Evolutionary conservation across 164 flowering plant species (phyloP).

Genomic region (Tetrastigma voinierianum): DNA sequence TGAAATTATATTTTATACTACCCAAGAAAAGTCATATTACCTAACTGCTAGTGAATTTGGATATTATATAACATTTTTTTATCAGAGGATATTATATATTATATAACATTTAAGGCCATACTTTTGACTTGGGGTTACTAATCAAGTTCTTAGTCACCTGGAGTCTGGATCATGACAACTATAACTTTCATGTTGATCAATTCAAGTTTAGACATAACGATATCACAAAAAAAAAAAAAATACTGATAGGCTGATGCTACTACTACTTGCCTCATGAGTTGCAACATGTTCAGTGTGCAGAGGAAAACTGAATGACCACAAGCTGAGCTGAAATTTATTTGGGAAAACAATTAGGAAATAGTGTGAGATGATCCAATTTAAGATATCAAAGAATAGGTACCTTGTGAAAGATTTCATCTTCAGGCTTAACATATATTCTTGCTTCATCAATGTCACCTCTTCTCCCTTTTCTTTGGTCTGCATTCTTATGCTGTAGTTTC

Average conservation of each 20-base stretch:
- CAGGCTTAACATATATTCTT: conserved; percentile 57
- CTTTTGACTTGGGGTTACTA: too few relatives aligned
- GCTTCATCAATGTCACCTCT: conserved; percentile 35
- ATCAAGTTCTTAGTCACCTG: too few relatives aligned
- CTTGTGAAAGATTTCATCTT: conserved; percentile 89
- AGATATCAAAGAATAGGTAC: conserved; percentile 22
- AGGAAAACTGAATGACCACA: conserved; percentile 74
- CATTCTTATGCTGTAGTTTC: conserved; percentile 43
- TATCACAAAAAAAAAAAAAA: background rate
- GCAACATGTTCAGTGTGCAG: conserved; percentile 39
- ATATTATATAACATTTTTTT: too few relatives aligned
- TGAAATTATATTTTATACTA: too few relatives aligned
- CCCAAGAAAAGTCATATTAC: too few relatives aligned
- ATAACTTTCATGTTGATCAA: too few relatives aligned
- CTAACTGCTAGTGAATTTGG: too few relatives aligned
- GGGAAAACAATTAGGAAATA: conserved; percentile 1
- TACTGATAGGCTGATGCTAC: background rate
- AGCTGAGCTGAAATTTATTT: conserved; percentile 58
- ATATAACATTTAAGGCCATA: too few relatives aligned
- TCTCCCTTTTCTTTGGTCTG: conserved; percentile 25
- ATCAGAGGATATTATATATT: too few relatives aligned
- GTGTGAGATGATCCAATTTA: background rate
- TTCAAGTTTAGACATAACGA: too few relatives aligned
- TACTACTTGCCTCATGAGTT: conserved; percentile 55
- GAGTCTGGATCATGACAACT: too few relatives aligned